Conservation (phyloP, 2,329 filamentous ascomycete genomes). For the Colletotrichum brevisporum region DNA sequence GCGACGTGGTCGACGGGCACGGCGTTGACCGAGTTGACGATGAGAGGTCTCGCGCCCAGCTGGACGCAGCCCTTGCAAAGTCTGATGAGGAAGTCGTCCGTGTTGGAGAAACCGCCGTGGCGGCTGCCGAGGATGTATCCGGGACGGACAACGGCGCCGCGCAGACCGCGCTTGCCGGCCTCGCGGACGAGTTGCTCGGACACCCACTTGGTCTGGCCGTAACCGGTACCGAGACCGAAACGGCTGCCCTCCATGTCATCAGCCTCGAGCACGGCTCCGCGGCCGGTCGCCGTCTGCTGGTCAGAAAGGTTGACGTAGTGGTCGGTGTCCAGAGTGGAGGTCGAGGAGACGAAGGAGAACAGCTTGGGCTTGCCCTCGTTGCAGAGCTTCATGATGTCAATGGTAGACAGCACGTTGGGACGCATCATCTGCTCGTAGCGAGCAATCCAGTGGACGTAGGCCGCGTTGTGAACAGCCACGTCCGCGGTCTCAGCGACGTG, state of each 20-base stretch:
- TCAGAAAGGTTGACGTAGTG: conserved; percentile 84
- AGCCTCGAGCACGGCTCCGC: conserved; percentile 77
- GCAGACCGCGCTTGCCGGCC: conserved; percentile 82
- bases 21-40: conserved; percentile 89
- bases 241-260: conserved; percentile 81
- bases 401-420: conserved; percentile 85
- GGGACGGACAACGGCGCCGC: conserved; percentile 82
- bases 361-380: conserved; percentile 83
- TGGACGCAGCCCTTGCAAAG: conserved; percentile 92
- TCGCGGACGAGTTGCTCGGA: conserved; percentile 78
- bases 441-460: conserved; percentile 85
- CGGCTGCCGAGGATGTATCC: conserved; percentile 88
- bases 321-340: conserved; percentile 84
- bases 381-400: conserved; percentile 83
- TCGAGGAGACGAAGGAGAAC: conserved; percentile 87
- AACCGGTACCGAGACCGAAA: conserved; percentile 85
- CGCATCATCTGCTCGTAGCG: conserved; percentile 80
- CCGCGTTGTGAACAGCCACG: conserved; percentile 86
- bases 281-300: conserved; percentile 56
- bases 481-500: conserved; percentile 76
- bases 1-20: conserved; percentile 90
- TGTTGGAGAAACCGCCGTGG: conserved; percentile 78
- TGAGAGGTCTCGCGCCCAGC: conserved; percentile 78
- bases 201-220: conserved; percentile 91
- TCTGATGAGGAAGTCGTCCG: conserved; percentile 91